phyloP scores from a whole-genome alignment of 2,329 filamentous ascomycete species.

The Calonectria pseudoturangicola region DNA sequence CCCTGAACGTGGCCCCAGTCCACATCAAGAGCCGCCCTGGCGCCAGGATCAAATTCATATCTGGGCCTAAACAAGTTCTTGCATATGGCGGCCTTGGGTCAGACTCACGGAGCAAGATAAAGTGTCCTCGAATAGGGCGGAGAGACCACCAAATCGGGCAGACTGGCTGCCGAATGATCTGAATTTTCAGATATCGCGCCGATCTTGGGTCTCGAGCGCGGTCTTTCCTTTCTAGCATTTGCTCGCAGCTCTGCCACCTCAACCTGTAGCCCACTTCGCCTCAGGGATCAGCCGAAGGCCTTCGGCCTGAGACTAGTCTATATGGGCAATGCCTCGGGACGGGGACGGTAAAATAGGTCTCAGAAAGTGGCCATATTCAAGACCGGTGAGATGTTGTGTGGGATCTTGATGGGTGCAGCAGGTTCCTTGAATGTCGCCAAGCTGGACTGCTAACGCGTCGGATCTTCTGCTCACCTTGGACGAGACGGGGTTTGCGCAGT shows the following conservation, averaged over 20 bases:
- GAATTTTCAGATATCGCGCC: conserved; percentile 46
- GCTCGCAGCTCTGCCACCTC: conserved; percentile 47
- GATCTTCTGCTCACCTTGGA: conserved; percentile 24
- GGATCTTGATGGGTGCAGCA: not conserved
- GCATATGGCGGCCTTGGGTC: conserved; percentile 51
- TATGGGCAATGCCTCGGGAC: conserved; percentile 40
- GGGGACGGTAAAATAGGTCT: conserved; percentile 33
- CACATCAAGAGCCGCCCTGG: conserved; percentile 55
- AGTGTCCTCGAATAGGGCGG: conserved; percentile 48
- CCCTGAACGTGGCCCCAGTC: conserved; percentile 57
- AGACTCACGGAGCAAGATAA: conserved; percentile 45
- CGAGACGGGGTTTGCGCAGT: conserved; percentile 30
- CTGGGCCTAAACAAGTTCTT: conserved; percentile 50
- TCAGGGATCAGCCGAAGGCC: conserved; percentile 47
- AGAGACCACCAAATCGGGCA: conserved; percentile 46
- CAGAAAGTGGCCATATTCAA: conserved; percentile 21
- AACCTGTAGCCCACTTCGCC: conserved; percentile 46
- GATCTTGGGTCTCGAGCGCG: conserved; percentile 48
- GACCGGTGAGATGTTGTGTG: not conserved
- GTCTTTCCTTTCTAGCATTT: conserved; percentile 34
- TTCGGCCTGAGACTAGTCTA: conserved; percentile 43
- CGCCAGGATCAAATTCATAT: conserved; percentile 54
- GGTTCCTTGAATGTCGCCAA: not conserved
- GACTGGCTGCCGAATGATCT: conserved; percentile 45
- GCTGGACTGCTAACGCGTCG: conserved; percentile 28